A percentile compares a stretch with the other conserved stretches of the same genome.
These are phyloP conservation scores for Mycena metata DNA, from an alignment of 768 basidiomycete species.

Conservation along the genomic window DNA sequence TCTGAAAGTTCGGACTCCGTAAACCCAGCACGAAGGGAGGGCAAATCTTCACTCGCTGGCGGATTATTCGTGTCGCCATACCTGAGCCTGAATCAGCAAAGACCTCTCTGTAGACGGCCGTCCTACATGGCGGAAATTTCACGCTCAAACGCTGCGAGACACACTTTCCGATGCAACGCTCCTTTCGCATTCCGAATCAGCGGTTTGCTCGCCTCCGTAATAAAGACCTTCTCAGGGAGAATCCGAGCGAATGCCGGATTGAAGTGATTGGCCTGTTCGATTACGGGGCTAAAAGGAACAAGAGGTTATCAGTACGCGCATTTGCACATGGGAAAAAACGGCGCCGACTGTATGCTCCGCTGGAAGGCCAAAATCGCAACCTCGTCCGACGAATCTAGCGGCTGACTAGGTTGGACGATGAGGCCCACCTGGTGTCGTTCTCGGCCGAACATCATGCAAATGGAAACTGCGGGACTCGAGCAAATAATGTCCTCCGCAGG, in stretches of 20 bases:
- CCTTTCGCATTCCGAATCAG: slow-evolving; percentile 54
- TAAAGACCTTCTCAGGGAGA: slow-evolving; percentile 65
- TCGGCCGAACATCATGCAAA: slow-evolving; percentile 54
- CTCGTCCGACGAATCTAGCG: too few relatives aligned
- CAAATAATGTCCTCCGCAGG: slow-evolving; percentile 43
- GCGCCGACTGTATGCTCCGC: slow-evolving; percentile 34
- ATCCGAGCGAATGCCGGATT: slow-evolving; percentile 57
- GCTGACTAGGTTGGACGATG: slow-evolving; percentile 46
- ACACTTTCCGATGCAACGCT: too few relatives aligned
- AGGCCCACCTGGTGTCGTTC: slow-evolving; percentile 49
- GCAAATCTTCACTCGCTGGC: too few relatives aligned
- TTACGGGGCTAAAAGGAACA: slow-evolving; percentile 45
- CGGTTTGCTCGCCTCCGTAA: slow-evolving; percentile 54
- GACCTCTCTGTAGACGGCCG: too few relatives aligned
- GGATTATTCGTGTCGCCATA: too few relatives aligned
- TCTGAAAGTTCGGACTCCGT: too few relatives aligned
- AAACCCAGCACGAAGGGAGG: too few relatives aligned
- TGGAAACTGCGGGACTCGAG: too few relatives aligned
- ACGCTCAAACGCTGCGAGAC: too few relatives aligned
- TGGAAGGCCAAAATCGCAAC: too few relatives aligned
- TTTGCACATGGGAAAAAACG: background rate
- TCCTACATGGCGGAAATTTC: too few relatives aligned
- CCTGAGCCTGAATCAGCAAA: too few relatives aligned
- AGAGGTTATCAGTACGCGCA: background rate
- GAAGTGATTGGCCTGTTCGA: slow-evolving; percentile 57